Evolutionary conservation across 1,284 basidiomycete genomes (phyloP), one percentile per base, ranked within the genome.

Genomic region (Phlebopus sp.): DNA sequence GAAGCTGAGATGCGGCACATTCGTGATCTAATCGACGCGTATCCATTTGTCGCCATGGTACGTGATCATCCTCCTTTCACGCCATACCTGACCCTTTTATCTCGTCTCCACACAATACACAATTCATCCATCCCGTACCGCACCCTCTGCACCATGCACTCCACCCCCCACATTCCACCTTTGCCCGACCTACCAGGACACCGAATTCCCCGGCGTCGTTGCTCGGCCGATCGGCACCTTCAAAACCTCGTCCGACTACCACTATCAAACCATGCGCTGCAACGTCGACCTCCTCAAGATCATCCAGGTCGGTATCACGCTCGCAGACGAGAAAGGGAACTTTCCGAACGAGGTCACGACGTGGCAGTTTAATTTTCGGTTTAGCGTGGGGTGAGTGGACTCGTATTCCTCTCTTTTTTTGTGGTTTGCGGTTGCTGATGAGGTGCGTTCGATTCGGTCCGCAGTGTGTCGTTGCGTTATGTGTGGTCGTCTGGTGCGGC

Each of bases 351-450:
- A 95, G 45, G 82, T 87, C 42, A 90, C 90, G 44, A 97, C 94
- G 29, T 99, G 96, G 96, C 97, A 99, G 70, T 99, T 99, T 76
- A 99, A 99, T 72, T 98, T 99, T 71, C 81, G 83, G 58, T 99
- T 99, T 72, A 92, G 84, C 69, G 73, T 93, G 56, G 81, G 82
- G 92, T 95, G 67, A 59, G 90, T 78, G 10, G n/a, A n/a, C n/a
- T n/a, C n/a, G n/a, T n/a, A n/a, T n/a, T n/a, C n/a, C n/a, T n/a
- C n/a, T n/a, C n/a, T n/a, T n/a, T n/a, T n/a, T n/a, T n/a, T n/a
- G n/a, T n/a, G n/a, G n/a, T n/a, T n/a, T n/a, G n/a, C n/a, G n/a
- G n/a, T n/a, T n/a, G n/a, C n/a, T n/a, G n/a, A n/a, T n/a, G n/a
- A n/a, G n/a, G n/a, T n/a, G n/a, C n/a, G n/a, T n/a, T n/a, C n/a